Base-by-base conservation (phyloP, 805 yeast species). In the Phaffomyces antillensis region DNA sequence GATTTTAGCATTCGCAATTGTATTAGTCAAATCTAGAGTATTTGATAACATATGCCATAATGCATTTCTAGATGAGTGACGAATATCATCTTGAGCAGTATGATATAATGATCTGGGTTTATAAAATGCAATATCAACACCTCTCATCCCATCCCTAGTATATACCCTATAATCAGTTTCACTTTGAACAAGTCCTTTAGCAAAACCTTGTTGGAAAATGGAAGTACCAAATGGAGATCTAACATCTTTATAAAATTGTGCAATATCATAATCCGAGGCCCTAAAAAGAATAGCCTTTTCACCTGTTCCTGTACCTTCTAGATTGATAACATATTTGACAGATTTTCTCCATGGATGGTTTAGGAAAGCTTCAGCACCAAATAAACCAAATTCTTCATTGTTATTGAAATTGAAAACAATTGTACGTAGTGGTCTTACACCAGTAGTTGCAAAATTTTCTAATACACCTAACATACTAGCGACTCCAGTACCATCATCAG, bases 261-360 rank as follows among this genome's bases (percentile, higher is more conserved):
- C 78, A 12, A 87, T 77, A 2, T 85, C 86, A 49, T 72, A 73
- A 58, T 88, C 95, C 0, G 95, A 79, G n/a, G 89, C 81, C 62
- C 96, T 75, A 61, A 90, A 88, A 40, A 89, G 65, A 18, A 86
- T 71, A 1, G 96, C 86, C 52, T 83, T 78, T 20, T 56, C 64
- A 24, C 96, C 96, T 1, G 93, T 84, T 3, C 96, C 96, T 0
- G 96, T 86, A 16, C 96, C 96, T 67, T 89, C 97, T 50, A 89
- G 66, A 60, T 90, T 90, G 52, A 89, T 70, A 46, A 90, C 83
- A 56, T 75, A 83, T 36, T 67, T 68, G 2, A 84, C 79, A 15
- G 75, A 61, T 35, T 71, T 63, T 20, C 77, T 70, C 91, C 95
- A 85, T 16, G 83, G 81, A 60, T 88, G 95, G 30, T 73, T 60